Evolutionary conservation across 169 alveolate species (phyloP).

Genomic region (Cryptosporidium xiaoi): DNA sequence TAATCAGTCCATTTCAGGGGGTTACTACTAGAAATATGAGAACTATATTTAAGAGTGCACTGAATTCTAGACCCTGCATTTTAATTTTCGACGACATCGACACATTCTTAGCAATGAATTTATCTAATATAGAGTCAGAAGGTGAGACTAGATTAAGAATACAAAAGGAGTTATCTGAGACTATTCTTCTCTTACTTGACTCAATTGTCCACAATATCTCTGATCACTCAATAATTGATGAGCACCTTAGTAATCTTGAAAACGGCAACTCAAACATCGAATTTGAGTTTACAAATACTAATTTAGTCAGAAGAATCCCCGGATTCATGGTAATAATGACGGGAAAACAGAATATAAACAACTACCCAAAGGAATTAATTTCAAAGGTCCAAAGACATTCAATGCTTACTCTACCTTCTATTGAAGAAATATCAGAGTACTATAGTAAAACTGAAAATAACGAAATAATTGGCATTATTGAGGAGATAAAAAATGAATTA

Average conservation of each 20-base stretch:
- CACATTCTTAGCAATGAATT: slow-evolving; percentile 5
- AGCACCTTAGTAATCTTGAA: no score
- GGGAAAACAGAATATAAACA: slow-evolving; percentile 1
- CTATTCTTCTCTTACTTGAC: slow-evolving; percentile 42
- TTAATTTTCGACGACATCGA: slow-evolving; percentile 63
- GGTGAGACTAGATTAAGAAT: slow-evolving; percentile 48
- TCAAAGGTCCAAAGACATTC: slow-evolving; percentile 34
- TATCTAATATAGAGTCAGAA: neutral
- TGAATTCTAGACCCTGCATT: slow-evolving; percentile 43
- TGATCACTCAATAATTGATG: neutral
- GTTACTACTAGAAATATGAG: slow-evolving; percentile 63
- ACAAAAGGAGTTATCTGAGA: slow-evolving; percentile 26
- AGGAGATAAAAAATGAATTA: slow-evolving; percentile 28
- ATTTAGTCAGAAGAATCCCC: slow-evolving; percentile 10
- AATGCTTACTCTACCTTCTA: slow-evolving; percentile 17
- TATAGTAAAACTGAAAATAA: neutral
- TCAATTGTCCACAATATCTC: slow-evolving; percentile 14
- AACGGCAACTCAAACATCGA: no score
- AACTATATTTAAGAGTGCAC: slow-evolving; percentile 46
- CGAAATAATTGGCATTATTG: neutral
- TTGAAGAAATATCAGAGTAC: slow-evolving; percentile 18
- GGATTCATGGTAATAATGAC: slow-evolving; percentile 64
- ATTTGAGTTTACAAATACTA: neutral
- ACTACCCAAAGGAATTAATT: slow-evolving; percentile 4
- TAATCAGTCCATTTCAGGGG: slow-evolving; percentile 65